These are phyloP conservation scores for Clonostachys solani DNA, from an alignment of 2,329 filamentous ascomycete genomes.

Conservation along the genomic window DNA sequence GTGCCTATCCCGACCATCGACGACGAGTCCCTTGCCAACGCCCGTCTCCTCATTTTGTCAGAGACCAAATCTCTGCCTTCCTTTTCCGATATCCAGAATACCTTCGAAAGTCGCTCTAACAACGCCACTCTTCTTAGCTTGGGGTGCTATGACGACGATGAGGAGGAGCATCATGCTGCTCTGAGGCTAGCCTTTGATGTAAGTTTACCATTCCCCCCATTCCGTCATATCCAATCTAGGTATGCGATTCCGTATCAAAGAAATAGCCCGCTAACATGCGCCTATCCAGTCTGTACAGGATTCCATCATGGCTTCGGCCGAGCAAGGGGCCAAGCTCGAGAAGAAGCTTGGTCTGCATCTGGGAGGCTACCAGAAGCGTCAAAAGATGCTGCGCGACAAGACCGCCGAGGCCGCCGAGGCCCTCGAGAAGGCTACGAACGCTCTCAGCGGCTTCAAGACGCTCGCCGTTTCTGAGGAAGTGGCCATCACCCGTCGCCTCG, in stretches of 20 bases:
- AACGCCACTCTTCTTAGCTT: slow-evolving; percentile 70
- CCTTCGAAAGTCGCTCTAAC: slow-evolving; percentile 48
- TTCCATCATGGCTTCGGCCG: slow-evolving; percentile 67
- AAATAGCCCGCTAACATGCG: slow-evolving; percentile 7
- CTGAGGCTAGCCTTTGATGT: slow-evolving; percentile 73
- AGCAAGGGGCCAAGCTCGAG: slow-evolving; percentile 81
- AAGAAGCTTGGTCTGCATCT: slow-evolving; percentile 88
- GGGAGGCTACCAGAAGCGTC: slow-evolving; percentile 85
- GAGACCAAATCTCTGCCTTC: slow-evolving; percentile 54
- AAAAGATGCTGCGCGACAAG: slow-evolving; percentile 76
- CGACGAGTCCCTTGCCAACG: slow-evolving; percentile 69
- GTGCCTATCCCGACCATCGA: slow-evolving; percentile 59
- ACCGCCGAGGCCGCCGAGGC: slow-evolving; percentile 71
- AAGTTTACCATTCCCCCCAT: slow-evolving; percentile 25
- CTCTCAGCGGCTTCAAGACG: slow-evolving; percentile 70
- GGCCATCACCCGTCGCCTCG: slow-evolving; percentile 68
- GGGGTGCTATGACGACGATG: slow-evolving; percentile 73
- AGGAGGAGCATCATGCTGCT: slow-evolving; percentile 59
- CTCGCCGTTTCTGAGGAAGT: slow-evolving; percentile 77
- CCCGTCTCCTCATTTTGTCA: slow-evolving; percentile 70
- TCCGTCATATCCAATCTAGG: not conserved
- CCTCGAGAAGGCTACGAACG: slow-evolving; percentile 67
- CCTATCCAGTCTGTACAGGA: slow-evolving; percentile 61
- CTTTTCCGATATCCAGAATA: slow-evolving; percentile 44
- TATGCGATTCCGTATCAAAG: not conserved